Evolutionary conservation across 2,329 filamentous ascomycete species (phyloP).

Genomic region (Dactylellina parvicollis): DNA sequence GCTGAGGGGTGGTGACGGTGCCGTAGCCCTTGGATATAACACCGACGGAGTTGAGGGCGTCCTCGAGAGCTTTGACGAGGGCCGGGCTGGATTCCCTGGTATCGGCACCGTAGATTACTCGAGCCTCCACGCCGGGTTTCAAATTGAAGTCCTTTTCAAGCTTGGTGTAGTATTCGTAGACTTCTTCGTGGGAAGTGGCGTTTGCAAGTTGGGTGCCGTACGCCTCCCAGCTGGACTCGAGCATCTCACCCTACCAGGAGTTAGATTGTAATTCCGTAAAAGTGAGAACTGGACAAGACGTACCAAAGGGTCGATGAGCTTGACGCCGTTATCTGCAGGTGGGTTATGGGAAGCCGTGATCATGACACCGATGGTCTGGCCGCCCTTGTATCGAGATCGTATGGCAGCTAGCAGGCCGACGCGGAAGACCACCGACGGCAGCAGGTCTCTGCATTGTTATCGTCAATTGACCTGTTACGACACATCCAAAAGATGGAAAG

Average conservation of each 20-base stretch:
- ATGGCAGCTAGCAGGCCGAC: conserved; percentile 89
- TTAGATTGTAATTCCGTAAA: conserved; percentile 46
- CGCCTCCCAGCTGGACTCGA: conserved; percentile 89
- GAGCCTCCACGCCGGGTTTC: conserved; percentile 72
- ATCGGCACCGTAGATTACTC: conserved; percentile 89
- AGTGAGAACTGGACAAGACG: background rate
- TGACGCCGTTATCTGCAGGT: conserved; percentile 88
- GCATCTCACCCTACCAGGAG: conserved; percentile 81
- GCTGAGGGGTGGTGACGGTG: conserved; percentile 93
- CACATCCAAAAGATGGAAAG: conserved; percentile 56
- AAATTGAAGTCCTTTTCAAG: conserved; percentile 80
- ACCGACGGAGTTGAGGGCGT: conserved; percentile 79
- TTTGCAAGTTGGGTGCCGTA: conserved; percentile 92
- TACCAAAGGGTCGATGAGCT: conserved; percentile 93
- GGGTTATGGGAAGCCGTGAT: conserved; percentile 95
- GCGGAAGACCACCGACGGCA: conserved; percentile 91
- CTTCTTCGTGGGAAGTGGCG: conserved; percentile 76
- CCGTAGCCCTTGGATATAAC: conserved; percentile 85
- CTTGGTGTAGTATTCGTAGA: conserved; percentile 78
- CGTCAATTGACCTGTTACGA: conserved; percentile 53
- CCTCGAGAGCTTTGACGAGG: conserved; percentile 80
- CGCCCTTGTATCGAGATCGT: conserved; percentile 86
- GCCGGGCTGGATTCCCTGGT: conserved; percentile 90
- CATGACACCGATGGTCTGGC: conserved; percentile 95
- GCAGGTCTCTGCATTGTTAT: conserved; percentile 70